These are phyloP conservation scores for sunflower (Helianthus annuus) DNA, from an alignment of 129 eudicot species.

Conservation along the genomic window DNA sequence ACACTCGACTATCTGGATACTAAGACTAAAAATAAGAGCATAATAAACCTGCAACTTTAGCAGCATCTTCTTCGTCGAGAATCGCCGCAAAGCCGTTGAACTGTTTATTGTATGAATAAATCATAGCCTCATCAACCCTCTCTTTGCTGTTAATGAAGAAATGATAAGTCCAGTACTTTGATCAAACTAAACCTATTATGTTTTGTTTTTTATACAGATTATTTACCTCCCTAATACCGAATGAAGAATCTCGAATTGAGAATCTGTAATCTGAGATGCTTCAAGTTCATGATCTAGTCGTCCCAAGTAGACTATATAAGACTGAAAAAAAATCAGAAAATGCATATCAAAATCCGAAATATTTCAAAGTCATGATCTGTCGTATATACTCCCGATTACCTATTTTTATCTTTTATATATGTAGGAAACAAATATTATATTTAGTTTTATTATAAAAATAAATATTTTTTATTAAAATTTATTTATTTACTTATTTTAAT, in stretches of 20 bases:
- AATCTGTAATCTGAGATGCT: conserved; percentile 30
- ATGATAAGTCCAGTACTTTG: neutral
- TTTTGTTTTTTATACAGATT: neutral
- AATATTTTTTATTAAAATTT: no score
- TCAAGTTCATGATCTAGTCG: conserved; percentile 46
- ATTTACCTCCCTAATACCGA: conserved; percentile 62
- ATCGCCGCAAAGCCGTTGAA: conserved; percentile 74
- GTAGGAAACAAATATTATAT: no score
- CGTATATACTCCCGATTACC: no score
- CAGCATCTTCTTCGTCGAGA: conserved; percentile 60
- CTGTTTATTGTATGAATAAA: conserved; percentile 59
- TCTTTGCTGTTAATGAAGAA: conserved; percentile 33
- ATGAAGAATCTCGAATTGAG: conserved; percentile 51
- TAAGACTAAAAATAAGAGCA: neutral
- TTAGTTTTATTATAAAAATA: no score
- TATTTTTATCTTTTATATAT: neutral
- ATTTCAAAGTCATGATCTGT: no score
- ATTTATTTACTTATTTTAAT: no score
- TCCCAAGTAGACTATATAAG: conserved; percentile 77
- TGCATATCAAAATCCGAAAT: neutral
- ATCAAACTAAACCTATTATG: neutral
- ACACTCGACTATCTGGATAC: no score
- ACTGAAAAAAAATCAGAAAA: conserved; percentile 29
- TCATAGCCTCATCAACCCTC: conserved; percentile 48
- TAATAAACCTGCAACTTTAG: conserved; percentile 48